phyloP scores from a whole-genome alignment of 106 monocot species.

The Dendrobium catenatum region DNA sequence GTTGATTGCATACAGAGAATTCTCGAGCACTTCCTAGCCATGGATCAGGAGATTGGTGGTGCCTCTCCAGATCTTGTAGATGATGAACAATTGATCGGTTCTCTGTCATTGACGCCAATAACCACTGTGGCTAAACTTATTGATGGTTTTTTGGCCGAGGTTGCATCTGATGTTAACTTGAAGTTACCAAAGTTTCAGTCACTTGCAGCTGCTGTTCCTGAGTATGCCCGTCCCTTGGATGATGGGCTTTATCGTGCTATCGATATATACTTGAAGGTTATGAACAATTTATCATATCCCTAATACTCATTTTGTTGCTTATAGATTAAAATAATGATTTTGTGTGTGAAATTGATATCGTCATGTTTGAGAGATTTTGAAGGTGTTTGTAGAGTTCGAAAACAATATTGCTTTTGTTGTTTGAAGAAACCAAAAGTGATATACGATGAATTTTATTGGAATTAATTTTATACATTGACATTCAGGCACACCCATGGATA shows the following conservation, averaged over 20 bases:
- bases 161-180: slow-evolving; percentile 48
- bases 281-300: not conserved
- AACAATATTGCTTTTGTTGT: no score
- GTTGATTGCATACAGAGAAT: slow-evolving; percentile 30
- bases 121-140: slow-evolving; percentile 46
- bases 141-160: slow-evolving; percentile 47
- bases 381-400: no score
- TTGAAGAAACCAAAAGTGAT: not conserved
- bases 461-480: not conserved
- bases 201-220: slow-evolving; percentile 42
- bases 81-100: slow-evolving; percentile 23
- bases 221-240: slow-evolving; percentile 48
- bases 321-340: no score
- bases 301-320: no score
- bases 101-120: slow-evolving; percentile 30
- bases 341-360: no score
- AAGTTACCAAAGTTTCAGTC: slow-evolving; percentile 44
- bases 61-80: slow-evolving; percentile 29
- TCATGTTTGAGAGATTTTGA: no score
- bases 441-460: not conserved
- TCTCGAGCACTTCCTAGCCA: slow-evolving; percentile 24
- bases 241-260: slow-evolving; percentile 60
- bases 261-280: slow-evolving; percentile 59
- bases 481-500: slow-evolving; percentile 50
- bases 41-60: slow-evolving; percentile 18